Evolutionary conservation across 73 alveolate species (phyloP), one percentile per base, ranked within the genome.

Genomic region (Paramecium sonneborni): DNA sequence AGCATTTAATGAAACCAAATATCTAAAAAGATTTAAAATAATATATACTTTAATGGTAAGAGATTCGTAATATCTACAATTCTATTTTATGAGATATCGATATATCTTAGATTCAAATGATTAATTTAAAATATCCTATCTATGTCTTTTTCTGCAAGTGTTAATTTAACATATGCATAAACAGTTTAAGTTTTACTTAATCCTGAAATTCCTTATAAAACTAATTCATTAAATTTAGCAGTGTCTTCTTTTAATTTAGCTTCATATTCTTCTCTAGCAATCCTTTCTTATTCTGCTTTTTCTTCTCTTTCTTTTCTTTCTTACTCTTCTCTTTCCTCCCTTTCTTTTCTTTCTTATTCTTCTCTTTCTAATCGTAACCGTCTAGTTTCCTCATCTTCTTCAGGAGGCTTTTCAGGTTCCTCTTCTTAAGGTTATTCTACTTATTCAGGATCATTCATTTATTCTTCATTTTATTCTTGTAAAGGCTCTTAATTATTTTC

Each of bases 231-330:
- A 79, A 79, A 79, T 79, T 79, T 79, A 20, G 41, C 44, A 43
- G 90, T 79, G 55, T 79, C 90, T 39, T 79, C 90, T 62, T 44
- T 79, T 32, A 79, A 34, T 44, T 79, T 79, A 1, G 90, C 90
- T 44, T 79, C 90, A 79, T 23, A 79, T 79, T 79, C 90, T 24
- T 79, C 90, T 79, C 90, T 38, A 39, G 90, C 90, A 79, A 79
- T 79, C 24, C 90, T 38, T 24, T 79, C 90, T 23, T 79, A 79
- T 23, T 79, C 90, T 14, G 41, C 76, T 43, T 46, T 79, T 44
- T 79, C 90, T 34, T 79, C 90, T 46, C 90, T 79, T 46, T 79
- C 90, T 24, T 79, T 79, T 34, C 90, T 79, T 23, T 79, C 90
- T 28, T 41, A 9, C 30, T 79, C 90, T 37, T 79, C 90, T 44